phyloP scores from a whole-genome alignment of 495 filamentous ascomycete species.

The Tuber aestivum region DNA sequence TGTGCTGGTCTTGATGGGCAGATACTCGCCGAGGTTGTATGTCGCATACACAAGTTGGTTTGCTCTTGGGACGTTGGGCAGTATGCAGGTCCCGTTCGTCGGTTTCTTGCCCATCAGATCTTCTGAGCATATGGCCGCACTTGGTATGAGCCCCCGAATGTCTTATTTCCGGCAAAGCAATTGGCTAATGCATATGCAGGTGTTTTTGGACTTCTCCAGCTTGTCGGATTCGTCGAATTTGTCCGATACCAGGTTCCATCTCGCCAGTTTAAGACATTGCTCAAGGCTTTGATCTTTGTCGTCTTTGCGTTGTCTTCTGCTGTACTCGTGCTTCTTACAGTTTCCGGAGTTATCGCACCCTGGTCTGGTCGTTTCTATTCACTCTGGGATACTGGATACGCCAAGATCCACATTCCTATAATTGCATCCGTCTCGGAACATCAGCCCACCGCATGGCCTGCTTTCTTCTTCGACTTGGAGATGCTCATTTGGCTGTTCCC shows the following conservation, averaged over 20 bases:
- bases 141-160: conserved; percentile 56
- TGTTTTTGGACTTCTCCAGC: conserved; percentile 91
- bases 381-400: conserved; percentile 97
- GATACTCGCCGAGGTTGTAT: conserved; percentile 89
- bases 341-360: conserved; percentile 85
- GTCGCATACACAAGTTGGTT: conserved; percentile 98
- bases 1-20: conserved; percentile 92
- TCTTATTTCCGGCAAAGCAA: not conserved
- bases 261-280: conserved; percentile 84
- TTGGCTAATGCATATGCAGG: conserved; percentile 49
- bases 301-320: conserved; percentile 64
- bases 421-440: conserved; percentile 99
- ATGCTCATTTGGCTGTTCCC: conserved; percentile 99
- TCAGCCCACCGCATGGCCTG: conserved; percentile 99
- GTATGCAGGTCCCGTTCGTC: conserved; percentile 99
- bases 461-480: conserved; percentile 99
- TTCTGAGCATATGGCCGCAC: conserved; percentile 96
- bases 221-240: conserved; percentile 89
- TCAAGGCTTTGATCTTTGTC: conserved; percentile 71
- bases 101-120: conserved; percentile 93
- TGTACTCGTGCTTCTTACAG: conserved; percentile 72
- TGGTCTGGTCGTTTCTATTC: conserved; percentile 99
- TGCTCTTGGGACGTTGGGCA: conserved; percentile 88
- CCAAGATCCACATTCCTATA: conserved; percentile 99
- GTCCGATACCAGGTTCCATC: conserved; percentile 78